These are phyloP conservation scores for Logfia minima DNA, from an alignment of 129 eudicot genomes.

Conservation along the genomic window DNA sequence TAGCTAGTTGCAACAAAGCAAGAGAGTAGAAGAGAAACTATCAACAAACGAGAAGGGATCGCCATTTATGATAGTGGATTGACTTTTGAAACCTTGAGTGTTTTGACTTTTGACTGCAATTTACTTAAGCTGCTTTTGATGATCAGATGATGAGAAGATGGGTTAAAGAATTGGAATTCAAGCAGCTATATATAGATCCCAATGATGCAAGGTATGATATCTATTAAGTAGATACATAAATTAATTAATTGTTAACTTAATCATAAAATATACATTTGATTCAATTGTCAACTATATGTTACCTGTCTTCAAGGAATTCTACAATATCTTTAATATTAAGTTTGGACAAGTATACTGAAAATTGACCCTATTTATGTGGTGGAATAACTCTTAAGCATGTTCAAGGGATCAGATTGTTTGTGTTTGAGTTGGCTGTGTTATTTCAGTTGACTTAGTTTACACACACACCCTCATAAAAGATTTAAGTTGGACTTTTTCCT, in stretches of 20 bases:
- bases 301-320: constrained; percentile 28
- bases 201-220: constrained; percentile 25
- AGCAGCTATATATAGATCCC: constrained; percentile 33
- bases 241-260: neutral
- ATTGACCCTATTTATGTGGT: constrained; percentile 27
- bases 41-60: constrained; percentile 27
- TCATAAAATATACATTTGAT: constrained; percentile 7
- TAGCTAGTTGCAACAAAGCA: constrained; percentile 40
- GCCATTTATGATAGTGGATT: constrained; percentile 42
- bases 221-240: constrained; percentile 4
- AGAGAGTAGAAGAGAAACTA: constrained; percentile 40
- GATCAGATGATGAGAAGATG: constrained; percentile 35
- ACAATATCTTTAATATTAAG: constrained; percentile 4
- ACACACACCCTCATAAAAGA: constrained; percentile 11
- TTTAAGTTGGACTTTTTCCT: neutral
- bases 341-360: constrained; percentile 8
- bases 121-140: constrained; percentile 12
- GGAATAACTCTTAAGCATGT: constrained; percentile 36
- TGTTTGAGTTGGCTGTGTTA: constrained; percentile 25
- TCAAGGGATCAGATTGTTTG: constrained; percentile 38
- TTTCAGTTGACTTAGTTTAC: constrained; percentile 28
- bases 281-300: constrained; percentile 28
- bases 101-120: constrained; percentile 16
- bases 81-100: constrained; percentile 19
- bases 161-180: neutral